Evolutionary conservation across 176 grass and related monocot species (phyloP).

Genomic region (Zizania latifolia): DNA sequence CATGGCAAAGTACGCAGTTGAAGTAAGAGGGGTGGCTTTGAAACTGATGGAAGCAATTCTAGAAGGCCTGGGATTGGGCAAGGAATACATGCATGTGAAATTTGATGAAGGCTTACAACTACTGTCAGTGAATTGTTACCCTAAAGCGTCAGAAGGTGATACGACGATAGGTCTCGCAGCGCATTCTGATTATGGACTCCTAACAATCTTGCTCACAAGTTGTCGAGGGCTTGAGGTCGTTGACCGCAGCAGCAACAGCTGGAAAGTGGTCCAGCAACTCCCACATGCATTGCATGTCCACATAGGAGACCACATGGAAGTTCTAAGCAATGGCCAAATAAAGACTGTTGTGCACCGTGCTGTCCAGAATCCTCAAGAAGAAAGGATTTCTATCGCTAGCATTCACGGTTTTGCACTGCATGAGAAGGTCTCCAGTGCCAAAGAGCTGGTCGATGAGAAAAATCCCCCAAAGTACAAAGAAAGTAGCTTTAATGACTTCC

Average conservation of each 20-base stretch:
- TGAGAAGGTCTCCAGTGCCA: slow-evolving; percentile 51
- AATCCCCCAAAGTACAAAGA: slow-evolving; percentile 45
- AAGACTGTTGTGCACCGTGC: slow-evolving; percentile 54
- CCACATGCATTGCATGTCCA: slow-evolving; percentile 48
- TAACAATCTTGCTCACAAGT: slow-evolving; percentile 60
- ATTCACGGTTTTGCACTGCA: slow-evolving; percentile 57
- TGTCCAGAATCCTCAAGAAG: slow-evolving; percentile 34
- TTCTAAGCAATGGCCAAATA: slow-evolving; percentile 56
- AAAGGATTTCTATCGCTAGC: slow-evolving; percentile 60
- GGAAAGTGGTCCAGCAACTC: slow-evolving; percentile 32
- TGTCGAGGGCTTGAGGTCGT: slow-evolving; percentile 54
- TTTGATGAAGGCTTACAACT: slow-evolving; percentile 65
- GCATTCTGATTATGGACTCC: slow-evolving; percentile 67
- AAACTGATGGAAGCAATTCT: slow-evolving; percentile 51
- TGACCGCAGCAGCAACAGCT: slow-evolving; percentile 34
- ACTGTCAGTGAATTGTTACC: slow-evolving; percentile 57
- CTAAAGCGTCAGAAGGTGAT: slow-evolving; percentile 21
- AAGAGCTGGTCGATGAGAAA: slow-evolving; percentile 47
- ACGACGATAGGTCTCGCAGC: slow-evolving; percentile 42
- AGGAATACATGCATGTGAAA: slow-evolving; percentile 35
- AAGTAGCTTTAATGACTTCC: slow-evolving; percentile 70
- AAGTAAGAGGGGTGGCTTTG: slow-evolving; percentile 45
- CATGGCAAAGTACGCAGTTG: slow-evolving; percentile 48
- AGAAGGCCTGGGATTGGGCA: slow-evolving; percentile 47
- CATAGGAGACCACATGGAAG: slow-evolving; percentile 69